Evolutionary conservation across 345 rosid species (phyloP).

Genomic region (Dipteronia dyeriana): DNA sequence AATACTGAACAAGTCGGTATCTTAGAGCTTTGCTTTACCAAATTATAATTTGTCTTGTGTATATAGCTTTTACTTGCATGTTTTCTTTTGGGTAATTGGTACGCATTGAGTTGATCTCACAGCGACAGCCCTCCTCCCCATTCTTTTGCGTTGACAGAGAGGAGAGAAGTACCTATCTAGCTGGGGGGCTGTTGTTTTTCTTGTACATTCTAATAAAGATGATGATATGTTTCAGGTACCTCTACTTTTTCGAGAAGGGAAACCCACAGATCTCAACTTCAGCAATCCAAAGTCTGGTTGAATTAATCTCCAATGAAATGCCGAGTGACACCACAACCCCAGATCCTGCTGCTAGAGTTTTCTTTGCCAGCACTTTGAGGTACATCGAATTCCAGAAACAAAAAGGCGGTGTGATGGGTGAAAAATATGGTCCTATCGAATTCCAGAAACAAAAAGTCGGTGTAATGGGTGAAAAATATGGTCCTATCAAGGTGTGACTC

Average conservation of each 20-base stretch:
- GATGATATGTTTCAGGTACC: constrained; percentile 46
- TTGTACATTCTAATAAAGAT: neutral
- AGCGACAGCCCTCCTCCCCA: neutral
- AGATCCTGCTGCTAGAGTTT: constrained; percentile 59
- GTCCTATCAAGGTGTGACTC: constrained; percentile 49
- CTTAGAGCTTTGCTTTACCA: neutral
- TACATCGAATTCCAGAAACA: constrained; percentile 78
- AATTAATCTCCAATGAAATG: constrained; percentile 68
- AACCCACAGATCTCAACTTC: constrained; percentile 62
- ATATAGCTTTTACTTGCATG: neutral
- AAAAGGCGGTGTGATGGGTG: constrained; percentile 77
- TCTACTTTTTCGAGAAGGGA: constrained; percentile 82
- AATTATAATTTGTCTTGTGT: constrained; percentile 1
- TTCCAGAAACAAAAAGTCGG: constrained; percentile 88
- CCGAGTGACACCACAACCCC: constrained; percentile 57
- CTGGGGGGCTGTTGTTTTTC: neutral
- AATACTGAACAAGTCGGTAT: constrained; percentile 79
- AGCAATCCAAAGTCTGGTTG: constrained; percentile 69
- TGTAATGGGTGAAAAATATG: constrained; percentile 67
- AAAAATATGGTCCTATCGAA: constrained; percentile 58
- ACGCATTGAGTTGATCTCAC: neutral
- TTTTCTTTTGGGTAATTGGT: neutral
- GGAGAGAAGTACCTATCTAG: neutral
- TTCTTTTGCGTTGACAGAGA: neutral
- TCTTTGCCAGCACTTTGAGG: constrained; percentile 62